These are phyloP conservation scores for Hypoxylon perforatum DNA, from an alignment of 495 filamentous ascomycete species.

Conservation along the genomic window DNA sequence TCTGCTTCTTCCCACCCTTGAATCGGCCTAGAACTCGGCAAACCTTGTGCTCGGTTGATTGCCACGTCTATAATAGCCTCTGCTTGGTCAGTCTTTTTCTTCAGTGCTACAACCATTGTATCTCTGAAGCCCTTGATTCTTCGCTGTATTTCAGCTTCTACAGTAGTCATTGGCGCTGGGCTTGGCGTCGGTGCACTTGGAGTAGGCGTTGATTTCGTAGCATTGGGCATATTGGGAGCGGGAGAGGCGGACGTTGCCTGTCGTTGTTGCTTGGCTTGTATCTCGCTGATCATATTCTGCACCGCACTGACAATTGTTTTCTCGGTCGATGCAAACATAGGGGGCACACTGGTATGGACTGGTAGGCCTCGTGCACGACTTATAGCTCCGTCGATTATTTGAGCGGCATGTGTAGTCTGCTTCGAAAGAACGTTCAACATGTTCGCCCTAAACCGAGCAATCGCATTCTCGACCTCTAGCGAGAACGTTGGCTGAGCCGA, in stretches of 20 bases:
- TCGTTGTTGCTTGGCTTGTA: constrained; percentile 39
- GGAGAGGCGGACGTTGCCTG: constrained; percentile 42
- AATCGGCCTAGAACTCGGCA: constrained; percentile 39
- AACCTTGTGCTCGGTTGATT: constrained; percentile 46
- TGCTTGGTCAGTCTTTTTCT: constrained; percentile 45
- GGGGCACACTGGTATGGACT: constrained; percentile 37
- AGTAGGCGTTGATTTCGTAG: constrained; percentile 32
- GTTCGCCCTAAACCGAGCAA: constrained; percentile 43
- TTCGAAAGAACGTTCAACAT: constrained; percentile 42
- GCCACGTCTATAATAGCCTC: constrained; percentile 45
- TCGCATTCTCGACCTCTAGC: constrained; percentile 44
- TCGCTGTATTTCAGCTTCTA: constrained; percentile 47
- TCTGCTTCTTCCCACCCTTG: constrained; percentile 49
- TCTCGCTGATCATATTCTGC: constrained; percentile 44
- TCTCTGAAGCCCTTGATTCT: constrained; percentile 41
- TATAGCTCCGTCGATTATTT: constrained; percentile 44
- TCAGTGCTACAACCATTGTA: constrained; percentile 44
- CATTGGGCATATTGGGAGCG: constrained; percentile 11
- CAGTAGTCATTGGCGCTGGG: constrained; percentile 35
- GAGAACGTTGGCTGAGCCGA: constrained; percentile 18
- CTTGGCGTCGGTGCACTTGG: constrained; percentile 36
- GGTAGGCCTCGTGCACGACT: constrained; percentile 42
- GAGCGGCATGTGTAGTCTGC: constrained; percentile 39
- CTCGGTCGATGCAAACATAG: constrained; percentile 41
- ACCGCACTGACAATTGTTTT: constrained; percentile 43